These are phyloP conservation scores for Melaleuca alternifolia DNA, from an alignment of 345 rosid genomes.

Conservation along the genomic window DNA sequence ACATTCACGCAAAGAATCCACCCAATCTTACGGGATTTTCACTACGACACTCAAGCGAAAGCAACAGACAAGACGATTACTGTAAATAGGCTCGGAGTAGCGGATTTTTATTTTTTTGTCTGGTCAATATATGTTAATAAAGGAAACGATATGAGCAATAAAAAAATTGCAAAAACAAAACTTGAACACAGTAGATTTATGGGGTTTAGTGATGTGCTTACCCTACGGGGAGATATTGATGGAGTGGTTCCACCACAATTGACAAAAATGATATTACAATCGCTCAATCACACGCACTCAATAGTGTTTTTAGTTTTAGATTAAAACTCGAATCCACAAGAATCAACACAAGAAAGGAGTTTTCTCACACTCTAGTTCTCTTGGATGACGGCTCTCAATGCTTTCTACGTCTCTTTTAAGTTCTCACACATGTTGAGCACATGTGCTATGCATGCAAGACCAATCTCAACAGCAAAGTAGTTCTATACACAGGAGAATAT, in stretches of 20 bases:
- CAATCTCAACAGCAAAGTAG: not conserved
- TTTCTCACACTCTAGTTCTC: not conserved
- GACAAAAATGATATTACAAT: not conserved
- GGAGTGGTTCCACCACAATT: not conserved
- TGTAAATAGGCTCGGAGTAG: not conserved
- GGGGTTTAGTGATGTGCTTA: not conserved
- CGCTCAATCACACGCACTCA: not conserved
- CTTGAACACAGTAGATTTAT: not conserved
- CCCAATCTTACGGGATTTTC: not conserved
- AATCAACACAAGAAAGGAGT: not conserved
- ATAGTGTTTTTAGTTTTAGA: not conserved
- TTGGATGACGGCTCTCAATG: not conserved
- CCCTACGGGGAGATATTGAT: not conserved
- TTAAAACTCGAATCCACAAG: not conserved
- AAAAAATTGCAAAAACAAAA: not conserved
- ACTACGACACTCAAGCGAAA: not conserved
- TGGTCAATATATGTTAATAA: not conserved
- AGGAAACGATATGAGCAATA: not conserved
- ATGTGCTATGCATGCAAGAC: not conserved
- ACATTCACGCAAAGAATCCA: not conserved
- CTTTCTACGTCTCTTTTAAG: not conserved
- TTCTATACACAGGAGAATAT: not conserved
- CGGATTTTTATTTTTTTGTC: not conserved
- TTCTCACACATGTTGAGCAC: not conserved
- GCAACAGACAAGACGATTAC: not conserved